Evolutionary conservation across 306 rosid genomes (phyloP), one percentile per base, ranked within the genome.

Genomic region (Gastrolobium villosum): DNA sequence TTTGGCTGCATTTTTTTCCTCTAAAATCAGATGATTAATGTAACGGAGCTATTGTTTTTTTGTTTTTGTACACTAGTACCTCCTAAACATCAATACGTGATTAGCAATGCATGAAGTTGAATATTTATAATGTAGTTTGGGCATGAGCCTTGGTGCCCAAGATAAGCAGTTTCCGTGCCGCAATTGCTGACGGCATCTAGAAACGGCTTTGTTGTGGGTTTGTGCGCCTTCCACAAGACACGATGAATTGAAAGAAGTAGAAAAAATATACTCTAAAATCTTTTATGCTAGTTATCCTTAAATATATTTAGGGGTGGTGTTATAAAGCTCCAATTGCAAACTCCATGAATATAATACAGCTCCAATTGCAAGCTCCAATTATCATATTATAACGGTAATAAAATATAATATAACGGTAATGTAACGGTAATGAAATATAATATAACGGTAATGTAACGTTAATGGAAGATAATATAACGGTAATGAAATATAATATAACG

Each of bases 121-220:
- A 52, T 54, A 52, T 80, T 72, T 64, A 41, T 56, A 8, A 0
- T 50, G 37, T 2, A 34, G 54, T 1, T 28, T 36, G 82, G 5
- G 31, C 5, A 49, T 28, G 34, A 1, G 7, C 14, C 84, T 80
- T 80, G 84, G 69, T 44, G 70, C 7, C 6, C 79, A 80, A 80
- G 83, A 10, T 37, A 59, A 6, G 32, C 4, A 6, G 13, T 6
- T 67, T 44, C 13, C 68, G 65, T 41, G 57, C 56, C 30, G 75
- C n/a, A 9, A 30, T 57, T 59, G 77, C 8, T 28, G 46, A 79
- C 62, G 11, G 2, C 49, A 10, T 0, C 14, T 8, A 55, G 10
- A 14, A n/a, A 45, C 59, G 46, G 65, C 54, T 70, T 70, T 56
- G 56, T 28, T 48, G 64, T 70, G 44, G 28, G 15, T 1, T 26